A percentile compares a stretch with the other conserved stretches of the same genome.
phyloP scores from a whole-genome alignment of 768 basidiomycete species.

The Naganishia randhawae region DNA sequence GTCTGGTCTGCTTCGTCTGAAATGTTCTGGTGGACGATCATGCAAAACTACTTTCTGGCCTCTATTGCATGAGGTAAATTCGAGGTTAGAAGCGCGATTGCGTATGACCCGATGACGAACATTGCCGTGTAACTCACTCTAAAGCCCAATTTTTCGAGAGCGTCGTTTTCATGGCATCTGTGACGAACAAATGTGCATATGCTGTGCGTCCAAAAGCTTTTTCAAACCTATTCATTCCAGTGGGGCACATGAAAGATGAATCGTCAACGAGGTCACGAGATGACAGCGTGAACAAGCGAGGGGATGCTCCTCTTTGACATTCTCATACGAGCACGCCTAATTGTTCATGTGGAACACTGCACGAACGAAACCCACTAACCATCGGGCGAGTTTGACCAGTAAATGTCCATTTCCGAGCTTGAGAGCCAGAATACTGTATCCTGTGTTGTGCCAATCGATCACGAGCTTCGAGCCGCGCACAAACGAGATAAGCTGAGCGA shows the following conservation, averaged over 20 bases:
- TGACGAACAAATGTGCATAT: slow-evolving; percentile 89
- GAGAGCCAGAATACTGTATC: slow-evolving; percentile 84
- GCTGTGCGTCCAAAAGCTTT: slow-evolving; percentile 70
- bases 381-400: slow-evolving; percentile 69
- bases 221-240: slow-evolving; percentile 68
- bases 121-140: slow-evolving; percentile 56
- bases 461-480: slow-evolving; percentile 77
- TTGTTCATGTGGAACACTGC: not conserved
- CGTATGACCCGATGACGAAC: slow-evolving; percentile 20
- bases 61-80: slow-evolving; percentile 53
- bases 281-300: not conserved
- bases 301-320: not conserved
- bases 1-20: slow-evolving; percentile 65
- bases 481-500: slow-evolving; percentile 70
- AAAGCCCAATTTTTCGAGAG: slow-evolving; percentile 71
- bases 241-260: no score
- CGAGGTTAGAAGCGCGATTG: not conserved
- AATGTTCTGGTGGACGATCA: slow-evolving; percentile 83
- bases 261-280: not conserved
- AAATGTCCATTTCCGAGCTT: slow-evolving; percentile 66
- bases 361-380: slow-evolving; percentile 55
- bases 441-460: slow-evolving; percentile 99
- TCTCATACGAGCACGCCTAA: not conserved
- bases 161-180: slow-evolving; percentile 72
- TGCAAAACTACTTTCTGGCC: slow-evolving; percentile 75